A percentile compares a stretch with the other conserved stretches of the same genome.
Conservation (phyloP, 495 filamentous ascomycete species). For the Cercophora samala region DNA sequence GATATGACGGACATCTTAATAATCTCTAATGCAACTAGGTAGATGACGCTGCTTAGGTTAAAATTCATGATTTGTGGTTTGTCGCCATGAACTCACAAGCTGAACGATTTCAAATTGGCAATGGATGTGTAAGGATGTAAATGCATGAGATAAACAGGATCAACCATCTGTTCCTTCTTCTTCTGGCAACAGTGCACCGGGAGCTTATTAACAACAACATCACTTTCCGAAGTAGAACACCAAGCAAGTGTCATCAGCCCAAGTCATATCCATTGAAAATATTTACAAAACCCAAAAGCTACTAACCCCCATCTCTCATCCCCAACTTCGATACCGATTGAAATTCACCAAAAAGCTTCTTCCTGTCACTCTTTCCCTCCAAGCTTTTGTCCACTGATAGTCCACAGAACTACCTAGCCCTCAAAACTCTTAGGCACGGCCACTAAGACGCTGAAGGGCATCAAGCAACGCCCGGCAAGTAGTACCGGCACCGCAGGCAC, state of each 20-base stretch:
- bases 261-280: not conserved
- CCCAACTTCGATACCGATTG: not conserved
- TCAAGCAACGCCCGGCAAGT: constrained; percentile 18
- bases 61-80: too few relatives aligned
- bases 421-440: not conserved
- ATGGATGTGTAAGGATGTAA: too few relatives aligned
- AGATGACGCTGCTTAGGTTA: too few relatives aligned
- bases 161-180: too few relatives aligned
- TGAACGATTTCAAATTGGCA: too few relatives aligned
- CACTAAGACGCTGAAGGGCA: constrained; percentile 8
- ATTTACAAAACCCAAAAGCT: not conserved
- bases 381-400: not conserved
- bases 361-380: not conserved
- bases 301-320: not conserved
- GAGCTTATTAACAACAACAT: not conserved
- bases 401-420: not conserved
- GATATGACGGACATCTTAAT: too few relatives aligned
- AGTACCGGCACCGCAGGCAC: constrained; percentile 14
- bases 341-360: not conserved
- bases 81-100: too few relatives aligned
- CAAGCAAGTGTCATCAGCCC: not conserved
- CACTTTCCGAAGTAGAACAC: not conserved
- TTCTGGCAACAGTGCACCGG: too few relatives aligned
- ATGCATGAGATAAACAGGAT: too few relatives aligned
- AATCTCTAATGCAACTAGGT: too few relatives aligned